These are phyloP conservation scores for Apium graveolens DNA, from an alignment of 129 eudicot species.

Conservation along the genomic window DNA sequence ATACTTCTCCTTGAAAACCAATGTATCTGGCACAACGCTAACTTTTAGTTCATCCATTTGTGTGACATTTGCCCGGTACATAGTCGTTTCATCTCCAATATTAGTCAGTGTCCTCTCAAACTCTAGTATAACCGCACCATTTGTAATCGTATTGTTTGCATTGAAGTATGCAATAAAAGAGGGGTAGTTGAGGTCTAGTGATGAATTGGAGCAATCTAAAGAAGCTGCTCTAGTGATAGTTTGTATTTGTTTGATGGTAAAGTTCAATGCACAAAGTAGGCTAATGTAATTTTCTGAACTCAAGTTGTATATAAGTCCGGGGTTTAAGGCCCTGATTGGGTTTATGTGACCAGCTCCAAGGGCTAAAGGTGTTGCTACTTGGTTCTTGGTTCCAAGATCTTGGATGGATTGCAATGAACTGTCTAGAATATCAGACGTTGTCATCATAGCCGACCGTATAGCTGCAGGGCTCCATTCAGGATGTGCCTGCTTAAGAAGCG, in stretches of 20 bases:
- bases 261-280: conserved; percentile 20
- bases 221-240: conserved; percentile 15
- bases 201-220: conserved; percentile 12
- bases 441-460: conserved; percentile 16
- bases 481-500: conserved; percentile 5
- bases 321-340: conserved; percentile 22
- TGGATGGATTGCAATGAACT: conserved; percentile 6
- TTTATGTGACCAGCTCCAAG: conserved; percentile 21
- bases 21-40: conserved; percentile 3
- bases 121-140: not conserved
- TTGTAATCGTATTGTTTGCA: not conserved
- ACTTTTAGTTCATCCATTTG: not conserved
- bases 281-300: conserved; percentile 15
- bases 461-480: conserved; percentile 20
- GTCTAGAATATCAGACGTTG: conserved; percentile 9
- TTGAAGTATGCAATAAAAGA: conserved; percentile 16
- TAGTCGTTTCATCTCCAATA: conserved; percentile 8
- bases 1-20: conserved; percentile 12
- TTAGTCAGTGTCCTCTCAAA: conserved; percentile 13
- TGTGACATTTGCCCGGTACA: conserved; percentile 1
- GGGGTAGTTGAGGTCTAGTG: conserved; percentile 23
- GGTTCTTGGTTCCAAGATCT: not conserved
- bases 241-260: conserved; percentile 12
- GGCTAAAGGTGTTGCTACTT: conserved; percentile 17
- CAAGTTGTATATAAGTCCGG: conserved; percentile 17